Conservation (phyloP, 2,329 filamentous ascomycete species). For the Cercospora berteroae region DNA sequence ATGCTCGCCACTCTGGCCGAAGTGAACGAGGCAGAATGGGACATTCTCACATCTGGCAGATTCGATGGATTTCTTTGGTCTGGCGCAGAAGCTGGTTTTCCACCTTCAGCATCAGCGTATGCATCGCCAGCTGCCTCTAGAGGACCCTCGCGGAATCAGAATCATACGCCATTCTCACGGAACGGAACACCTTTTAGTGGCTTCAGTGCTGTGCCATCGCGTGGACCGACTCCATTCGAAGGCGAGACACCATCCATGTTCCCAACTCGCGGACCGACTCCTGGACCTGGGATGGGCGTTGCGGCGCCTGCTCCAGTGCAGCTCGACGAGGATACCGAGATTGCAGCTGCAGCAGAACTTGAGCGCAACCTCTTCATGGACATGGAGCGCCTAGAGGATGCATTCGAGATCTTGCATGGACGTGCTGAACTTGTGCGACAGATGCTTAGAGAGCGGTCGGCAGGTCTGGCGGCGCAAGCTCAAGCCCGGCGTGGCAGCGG, state of each 20-base stretch:
- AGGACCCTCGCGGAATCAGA: constrained; percentile 43
- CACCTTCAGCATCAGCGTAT: constrained; percentile 34
- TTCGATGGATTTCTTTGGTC: constrained; percentile 97
- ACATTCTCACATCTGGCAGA: constrained; percentile 86
- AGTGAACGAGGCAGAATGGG: constrained; percentile 92
- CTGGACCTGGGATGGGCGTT: constrained; percentile 34
- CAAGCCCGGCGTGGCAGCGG: constrained; percentile 56
- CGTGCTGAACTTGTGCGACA: constrained; percentile 78
- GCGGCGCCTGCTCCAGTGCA: constrained; percentile 64
- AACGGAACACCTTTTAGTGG: constrained; percentile 58
- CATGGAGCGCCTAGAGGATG: constrained; percentile 93
- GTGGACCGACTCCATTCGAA: constrained; percentile 51
- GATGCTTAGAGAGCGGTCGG: constrained; percentile 75
- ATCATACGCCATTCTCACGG: constrained; percentile 42
- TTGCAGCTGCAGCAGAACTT: constrained; percentile 83
- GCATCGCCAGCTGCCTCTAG: constrained; percentile 32
- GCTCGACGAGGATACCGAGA: constrained; percentile 90
- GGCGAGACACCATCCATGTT: constrained; percentile 32
- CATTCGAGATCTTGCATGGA: constrained; percentile 86
- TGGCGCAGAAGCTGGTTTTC: constrained; percentile 65
- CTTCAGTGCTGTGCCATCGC: constrained; percentile 52
- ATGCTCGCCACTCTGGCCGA: constrained; percentile 82
- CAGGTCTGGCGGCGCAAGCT: constrained; percentile 69
- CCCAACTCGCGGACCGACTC: constrained; percentile 37
- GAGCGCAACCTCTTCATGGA: constrained; percentile 89